phyloP scores from a whole-genome alignment of 164 flowering plant genomes.

The grape (Vitis vinifera) region DNA sequence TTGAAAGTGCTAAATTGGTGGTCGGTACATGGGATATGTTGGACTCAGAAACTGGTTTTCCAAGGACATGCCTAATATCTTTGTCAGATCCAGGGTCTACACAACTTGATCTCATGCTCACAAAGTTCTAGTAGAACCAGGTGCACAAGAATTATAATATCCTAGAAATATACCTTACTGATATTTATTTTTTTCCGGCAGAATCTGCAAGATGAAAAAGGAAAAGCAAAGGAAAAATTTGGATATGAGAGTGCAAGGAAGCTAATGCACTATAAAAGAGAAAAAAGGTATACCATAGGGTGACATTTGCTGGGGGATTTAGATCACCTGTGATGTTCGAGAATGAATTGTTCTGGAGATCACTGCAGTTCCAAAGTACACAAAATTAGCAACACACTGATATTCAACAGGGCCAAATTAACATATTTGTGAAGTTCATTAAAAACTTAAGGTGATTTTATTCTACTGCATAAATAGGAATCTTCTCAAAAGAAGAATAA shows the following conservation, averaged over 20 bases:
- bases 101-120: neutral
- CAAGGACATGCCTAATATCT: neutral
- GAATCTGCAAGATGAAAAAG: too few species aligned
- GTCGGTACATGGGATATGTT: too few species aligned
- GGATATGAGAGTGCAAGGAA: neutral
- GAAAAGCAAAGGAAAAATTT: too few species aligned
- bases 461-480: neutral
- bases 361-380: slow-evolving; percentile 50
- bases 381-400: neutral
- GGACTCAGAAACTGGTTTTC: neutral
- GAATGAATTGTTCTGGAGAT: slow-evolving; percentile 65
- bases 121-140: neutral
- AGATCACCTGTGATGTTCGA: slow-evolving; percentile 48
- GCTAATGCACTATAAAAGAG: neutral
- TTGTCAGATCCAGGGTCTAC: neutral
- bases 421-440: neutral
- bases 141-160: neutral
- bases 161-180: neutral
- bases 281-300: slow-evolving; percentile 47
- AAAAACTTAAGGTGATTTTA: neutral
- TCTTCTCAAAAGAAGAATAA: neutral
- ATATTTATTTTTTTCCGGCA: neutral
- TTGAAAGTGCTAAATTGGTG: too few species aligned
- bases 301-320: slow-evolving; percentile 67
- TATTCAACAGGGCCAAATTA: too few species aligned